These are phyloP conservation scores for Telopea speciosissima DNA, from an alignment of 177 flowering plant genomes.

Conservation along the genomic window DNA sequence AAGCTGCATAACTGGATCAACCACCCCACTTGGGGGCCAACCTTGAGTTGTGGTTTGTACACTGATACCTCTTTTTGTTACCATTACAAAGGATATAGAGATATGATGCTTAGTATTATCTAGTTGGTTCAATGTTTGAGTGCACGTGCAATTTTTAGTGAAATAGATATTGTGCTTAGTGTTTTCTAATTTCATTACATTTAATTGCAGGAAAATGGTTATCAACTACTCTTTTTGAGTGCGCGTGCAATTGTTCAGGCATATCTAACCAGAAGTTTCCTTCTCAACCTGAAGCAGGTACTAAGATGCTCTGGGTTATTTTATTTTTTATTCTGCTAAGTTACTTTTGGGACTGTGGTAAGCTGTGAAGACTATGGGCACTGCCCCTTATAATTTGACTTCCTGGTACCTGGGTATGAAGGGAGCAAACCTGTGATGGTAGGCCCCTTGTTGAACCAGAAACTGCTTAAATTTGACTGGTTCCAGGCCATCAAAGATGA, in stretches of 20 bases:
- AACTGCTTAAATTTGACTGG: neutral
- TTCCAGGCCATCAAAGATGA: neutral
- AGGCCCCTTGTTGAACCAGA: neutral
- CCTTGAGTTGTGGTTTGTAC: no score
- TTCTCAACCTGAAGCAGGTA: constrained; percentile 92
- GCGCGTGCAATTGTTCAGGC: constrained; percentile 99
- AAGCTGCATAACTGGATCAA: no score
- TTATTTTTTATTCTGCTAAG: neutral
- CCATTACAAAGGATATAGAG: no score
- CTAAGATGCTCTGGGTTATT: constrained; percentile 2
- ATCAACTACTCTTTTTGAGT: constrained; percentile 87
- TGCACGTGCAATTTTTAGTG: no score
- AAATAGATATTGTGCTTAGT: no score
- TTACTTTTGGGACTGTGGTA: neutral
- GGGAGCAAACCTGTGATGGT: no score
- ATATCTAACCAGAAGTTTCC: constrained; percentile 71
- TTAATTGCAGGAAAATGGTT: constrained; percentile 77
- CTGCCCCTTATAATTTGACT: neutral
- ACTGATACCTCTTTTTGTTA: no score
- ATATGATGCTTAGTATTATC: no score
- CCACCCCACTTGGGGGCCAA: no score
- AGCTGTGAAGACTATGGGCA: no score
- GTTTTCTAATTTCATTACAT: neutral
- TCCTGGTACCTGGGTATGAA: neutral
- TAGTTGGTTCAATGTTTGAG: no score